A percentile compares a stretch with the other conserved stretches of the same genome.
These are phyloP conservation scores for Fusarium concolor DNA, from an alignment of 2,329 filamentous ascomycete genomes.

Conservation along the genomic window DNA sequence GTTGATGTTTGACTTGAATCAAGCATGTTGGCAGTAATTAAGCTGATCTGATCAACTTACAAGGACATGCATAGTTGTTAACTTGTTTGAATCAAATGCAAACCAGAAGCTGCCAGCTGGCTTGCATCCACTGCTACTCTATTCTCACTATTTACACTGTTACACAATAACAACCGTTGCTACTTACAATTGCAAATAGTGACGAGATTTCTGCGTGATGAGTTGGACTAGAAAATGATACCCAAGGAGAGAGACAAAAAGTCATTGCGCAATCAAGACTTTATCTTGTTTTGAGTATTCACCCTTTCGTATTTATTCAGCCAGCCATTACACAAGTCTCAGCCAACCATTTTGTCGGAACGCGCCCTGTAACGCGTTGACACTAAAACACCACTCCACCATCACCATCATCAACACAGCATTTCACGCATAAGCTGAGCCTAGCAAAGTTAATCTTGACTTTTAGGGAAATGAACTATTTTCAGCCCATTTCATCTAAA, in stretches of 20 bases:
- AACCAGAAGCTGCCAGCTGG: slow-evolving; percentile 13
- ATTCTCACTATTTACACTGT: not conserved
- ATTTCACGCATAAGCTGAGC: slow-evolving; percentile 25
- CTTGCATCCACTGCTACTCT: slow-evolving; percentile 11
- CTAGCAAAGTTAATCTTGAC: slow-evolving; percentile 27
- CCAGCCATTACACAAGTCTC: slow-evolving; percentile 16
- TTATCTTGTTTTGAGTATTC: not conserved
- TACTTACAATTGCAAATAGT: slow-evolving; percentile 36
- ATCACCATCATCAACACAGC: slow-evolving; percentile 31
- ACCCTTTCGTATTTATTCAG: slow-evolving; percentile 16
- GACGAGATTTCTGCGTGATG: slow-evolving; percentile 29
- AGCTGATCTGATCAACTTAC: not conserved
- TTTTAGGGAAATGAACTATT: not conserved
- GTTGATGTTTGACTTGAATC: not conserved
- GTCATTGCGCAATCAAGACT: not conserved
- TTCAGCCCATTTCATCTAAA: not conserved
- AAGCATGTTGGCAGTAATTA: not conserved
- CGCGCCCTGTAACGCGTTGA: slow-evolving; percentile 35
- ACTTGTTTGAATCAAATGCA: not conserved
- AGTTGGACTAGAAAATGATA: slow-evolving; percentile 19
- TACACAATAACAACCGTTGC: slow-evolving; percentile 32
- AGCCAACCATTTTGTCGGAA: slow-evolving; percentile 24
- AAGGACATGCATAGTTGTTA: slow-evolving; percentile 9
- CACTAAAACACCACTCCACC: slow-evolving; percentile 33
- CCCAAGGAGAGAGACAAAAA: not conserved